These are phyloP conservation scores for Emiliania huxleyi DNA, from an alignment of 78 protist species.

Conservation along the genomic window DNA sequence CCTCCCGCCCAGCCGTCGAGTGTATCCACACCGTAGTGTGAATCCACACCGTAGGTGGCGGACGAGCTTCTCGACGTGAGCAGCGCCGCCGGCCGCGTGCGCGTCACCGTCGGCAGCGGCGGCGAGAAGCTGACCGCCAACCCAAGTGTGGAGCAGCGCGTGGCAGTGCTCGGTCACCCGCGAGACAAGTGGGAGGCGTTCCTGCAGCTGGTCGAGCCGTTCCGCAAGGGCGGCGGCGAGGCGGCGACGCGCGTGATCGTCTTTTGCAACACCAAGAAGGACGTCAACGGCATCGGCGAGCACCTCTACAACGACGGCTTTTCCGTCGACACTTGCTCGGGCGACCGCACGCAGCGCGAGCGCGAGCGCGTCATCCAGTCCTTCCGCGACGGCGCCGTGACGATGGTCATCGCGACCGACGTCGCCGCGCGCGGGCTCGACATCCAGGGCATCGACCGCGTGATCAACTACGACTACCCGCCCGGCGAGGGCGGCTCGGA, in stretches of 20 bases:
- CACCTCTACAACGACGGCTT: no score
- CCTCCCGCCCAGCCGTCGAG: no score
- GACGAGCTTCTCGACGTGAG: no score
- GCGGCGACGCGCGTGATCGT: not conserved
- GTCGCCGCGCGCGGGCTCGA: no score
- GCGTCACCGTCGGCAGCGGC: no score
- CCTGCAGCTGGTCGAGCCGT: not conserved
- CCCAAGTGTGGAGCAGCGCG: not conserved
- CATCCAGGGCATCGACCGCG: slow-evolving; percentile 69
- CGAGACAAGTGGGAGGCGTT: slow-evolving; percentile 5
- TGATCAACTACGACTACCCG: slow-evolving; percentile 89
- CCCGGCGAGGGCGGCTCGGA: slow-evolving; percentile 69
- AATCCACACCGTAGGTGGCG: no score
- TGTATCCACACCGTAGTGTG: no score
- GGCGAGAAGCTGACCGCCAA: not conserved
- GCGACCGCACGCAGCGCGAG: no score
- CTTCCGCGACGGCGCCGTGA: not conserved
- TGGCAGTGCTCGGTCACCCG: not conserved
- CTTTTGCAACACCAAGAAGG: slow-evolving; percentile 31
- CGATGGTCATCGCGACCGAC: slow-evolving; percentile 58
- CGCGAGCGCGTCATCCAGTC: no score
- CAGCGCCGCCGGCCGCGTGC: no score
- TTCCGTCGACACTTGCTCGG: not conserved
- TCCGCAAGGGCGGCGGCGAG: not conserved
- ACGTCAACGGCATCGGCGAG: no score